These are phyloP conservation scores for Tetrastigma voinierianum DNA, from an alignment of 164 flowering plant genomes.

Conservation along the genomic window DNA sequence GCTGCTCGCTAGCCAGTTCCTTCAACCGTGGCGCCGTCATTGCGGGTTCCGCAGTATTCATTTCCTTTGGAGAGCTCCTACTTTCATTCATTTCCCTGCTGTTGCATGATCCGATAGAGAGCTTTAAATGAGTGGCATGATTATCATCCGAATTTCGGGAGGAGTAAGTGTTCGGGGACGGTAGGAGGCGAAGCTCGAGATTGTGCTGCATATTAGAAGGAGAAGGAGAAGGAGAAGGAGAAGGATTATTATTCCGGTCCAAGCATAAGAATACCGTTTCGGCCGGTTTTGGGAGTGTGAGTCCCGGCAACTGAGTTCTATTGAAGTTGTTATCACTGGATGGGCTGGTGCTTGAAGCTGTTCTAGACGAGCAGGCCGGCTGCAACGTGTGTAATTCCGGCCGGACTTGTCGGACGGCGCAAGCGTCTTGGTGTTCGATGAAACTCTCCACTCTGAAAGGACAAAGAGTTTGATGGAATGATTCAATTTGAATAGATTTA, in stretches of 20 bases:
- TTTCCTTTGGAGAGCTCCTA: background rate
- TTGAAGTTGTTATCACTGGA: constrained; percentile 67
- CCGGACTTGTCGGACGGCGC: constrained; percentile 52
- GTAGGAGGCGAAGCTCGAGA: constrained; percentile 69
- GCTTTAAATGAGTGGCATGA: constrained; percentile 52
- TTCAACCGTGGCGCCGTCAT: constrained; percentile 28
- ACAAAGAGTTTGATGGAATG: constrained; percentile 5
- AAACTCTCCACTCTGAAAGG: constrained; percentile 83
- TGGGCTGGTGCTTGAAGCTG: constrained; percentile 81
- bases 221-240: constrained; percentile 1
- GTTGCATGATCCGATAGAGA: constrained; percentile 65
- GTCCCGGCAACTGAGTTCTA: constrained; percentile 33
- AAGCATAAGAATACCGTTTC: constrained; percentile 23
- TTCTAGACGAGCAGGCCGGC: constrained; percentile 57
- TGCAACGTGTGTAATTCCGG: constrained; percentile 40
- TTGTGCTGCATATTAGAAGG: constrained; percentile 20
- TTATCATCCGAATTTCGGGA: constrained; percentile 29
- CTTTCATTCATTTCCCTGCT: constrained; percentile 12
- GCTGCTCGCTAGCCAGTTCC: constrained; percentile 51
- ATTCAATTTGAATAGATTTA: constrained; percentile 4
- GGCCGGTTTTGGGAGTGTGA: constrained; percentile 24
- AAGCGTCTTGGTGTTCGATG: constrained; percentile 92
- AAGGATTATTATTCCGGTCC: constrained; percentile 3
- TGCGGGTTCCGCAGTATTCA: constrained; percentile 10
- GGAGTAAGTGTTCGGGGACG: constrained; percentile 23